Conservation (phyloP, 371 early-diverging fungal genomes). For the Dichotomocladium elegans region DNA sequence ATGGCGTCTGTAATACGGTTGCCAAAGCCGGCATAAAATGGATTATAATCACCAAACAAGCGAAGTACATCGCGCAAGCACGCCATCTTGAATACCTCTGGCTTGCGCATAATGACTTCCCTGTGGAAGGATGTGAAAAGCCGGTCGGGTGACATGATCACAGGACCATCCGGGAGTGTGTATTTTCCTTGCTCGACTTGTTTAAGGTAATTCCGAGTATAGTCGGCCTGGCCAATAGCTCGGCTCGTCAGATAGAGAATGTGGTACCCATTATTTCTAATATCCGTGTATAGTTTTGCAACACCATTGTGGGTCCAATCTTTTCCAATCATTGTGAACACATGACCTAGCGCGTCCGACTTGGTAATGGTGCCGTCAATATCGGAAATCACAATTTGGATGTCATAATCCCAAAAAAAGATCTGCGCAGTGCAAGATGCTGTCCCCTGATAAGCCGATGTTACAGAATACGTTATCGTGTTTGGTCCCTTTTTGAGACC, state of each 20-base stretch:
- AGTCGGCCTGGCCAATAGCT: slow-evolving; percentile 95
- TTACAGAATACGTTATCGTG: slow-evolving; percentile 86
- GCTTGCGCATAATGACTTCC: slow-evolving; percentile 94
- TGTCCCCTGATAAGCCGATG: slow-evolving; percentile 70
- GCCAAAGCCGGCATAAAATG: slow-evolving; percentile 99
- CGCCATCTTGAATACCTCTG: slow-evolving; percentile 98
- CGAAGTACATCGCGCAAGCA: slow-evolving; percentile 90
- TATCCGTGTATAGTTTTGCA: slow-evolving; percentile 94
- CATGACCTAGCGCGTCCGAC: slow-evolving; percentile 95
- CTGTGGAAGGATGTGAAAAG: slow-evolving; percentile 90
- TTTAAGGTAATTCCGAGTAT: slow-evolving; percentile 90
- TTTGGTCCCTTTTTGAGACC: slow-evolving; percentile 87
- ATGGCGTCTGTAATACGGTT: slow-evolving; percentile 93
- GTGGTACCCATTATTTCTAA: slow-evolving; percentile 93
- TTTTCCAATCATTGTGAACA: slow-evolving; percentile 96
- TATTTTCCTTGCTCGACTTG: slow-evolving; percentile 87
- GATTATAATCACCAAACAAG: slow-evolving; percentile 77
- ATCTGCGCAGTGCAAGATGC: slow-evolving; percentile 80
- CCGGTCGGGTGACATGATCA: slow-evolving; percentile 97
- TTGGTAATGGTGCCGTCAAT: slow-evolving; percentile 99
- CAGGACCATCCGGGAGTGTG: slow-evolving; percentile 95
- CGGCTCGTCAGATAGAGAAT: slow-evolving; percentile 96
- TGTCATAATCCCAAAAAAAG: slow-evolving; percentile 86
- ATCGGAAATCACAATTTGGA: slow-evolving; percentile 95
- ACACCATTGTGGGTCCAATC: slow-evolving; percentile 99